Evolutionary conservation across 2,329 filamentous ascomycete genomes (phyloP).

Genomic region (Blastomyces emzantsi): DNA sequence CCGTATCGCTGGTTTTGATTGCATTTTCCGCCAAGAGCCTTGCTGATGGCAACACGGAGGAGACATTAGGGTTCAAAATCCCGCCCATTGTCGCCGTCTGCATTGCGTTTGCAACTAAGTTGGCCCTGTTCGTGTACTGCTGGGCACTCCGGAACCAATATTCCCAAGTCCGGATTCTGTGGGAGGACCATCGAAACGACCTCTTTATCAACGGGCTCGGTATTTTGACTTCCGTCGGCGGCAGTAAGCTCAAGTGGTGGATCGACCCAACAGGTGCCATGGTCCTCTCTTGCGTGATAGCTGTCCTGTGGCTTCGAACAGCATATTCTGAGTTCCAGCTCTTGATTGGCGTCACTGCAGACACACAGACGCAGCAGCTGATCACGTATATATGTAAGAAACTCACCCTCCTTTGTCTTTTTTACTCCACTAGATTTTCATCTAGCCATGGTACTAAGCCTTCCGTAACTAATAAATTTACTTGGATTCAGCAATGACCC

Average conservation of each 20-base stretch:
- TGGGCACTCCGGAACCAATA: slow-evolving; percentile 86
- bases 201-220: slow-evolving; percentile 93
- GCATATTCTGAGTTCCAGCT: slow-evolving; percentile 85
- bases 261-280: slow-evolving; percentile 90
- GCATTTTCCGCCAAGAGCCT: slow-evolving; percentile 74
- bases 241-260: slow-evolving; percentile 85
- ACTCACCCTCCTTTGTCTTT: background rate
- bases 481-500: slow-evolving; percentile 58
- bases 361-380: slow-evolving; percentile 77
- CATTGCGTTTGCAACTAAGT: slow-evolving; percentile 76
- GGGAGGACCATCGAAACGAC: slow-evolving; percentile 96
- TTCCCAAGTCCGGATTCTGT: slow-evolving; percentile 82
- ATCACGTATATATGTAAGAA: slow-evolving; percentile 80
- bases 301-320: slow-evolving; percentile 71
- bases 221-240: slow-evolving; percentile 84
- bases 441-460: background rate
- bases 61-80: slow-evolving; percentile 61
- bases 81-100: slow-evolving; percentile 77
- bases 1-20: slow-evolving; percentile 86
- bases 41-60: slow-evolving; percentile 37
- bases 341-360: slow-evolving; percentile 79
- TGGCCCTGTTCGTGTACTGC: slow-evolving; percentile 80
- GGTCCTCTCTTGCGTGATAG: slow-evolving; percentile 68
- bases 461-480: background rate
- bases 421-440: background rate